These are phyloP conservation scores for Penicillium soppii DNA, from an alignment of 495 filamentous ascomycete genomes.

Conservation along the genomic window DNA sequence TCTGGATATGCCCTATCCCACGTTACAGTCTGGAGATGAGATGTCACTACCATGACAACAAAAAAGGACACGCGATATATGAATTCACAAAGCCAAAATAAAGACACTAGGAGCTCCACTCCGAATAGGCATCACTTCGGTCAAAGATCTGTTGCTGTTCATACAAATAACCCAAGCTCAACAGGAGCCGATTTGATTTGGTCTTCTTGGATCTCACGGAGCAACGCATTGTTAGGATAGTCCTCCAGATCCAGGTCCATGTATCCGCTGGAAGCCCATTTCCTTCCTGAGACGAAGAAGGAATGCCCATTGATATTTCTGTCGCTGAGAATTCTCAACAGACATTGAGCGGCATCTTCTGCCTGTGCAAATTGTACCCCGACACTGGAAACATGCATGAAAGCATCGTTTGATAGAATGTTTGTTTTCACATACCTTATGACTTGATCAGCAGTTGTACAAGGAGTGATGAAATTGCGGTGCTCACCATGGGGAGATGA, in stretches of 20 bases:
- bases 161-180: background rate
- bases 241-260: constrained; percentile 9
- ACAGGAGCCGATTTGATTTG: constrained; percentile 2
- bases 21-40: background rate
- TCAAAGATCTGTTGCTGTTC: background rate
- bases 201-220: constrained; percentile 1
- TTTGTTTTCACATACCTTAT: constrained; percentile 25
- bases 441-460: background rate
- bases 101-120: background rate
- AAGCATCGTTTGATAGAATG: constrained; percentile 16
- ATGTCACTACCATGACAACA: background rate
- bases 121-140: background rate
- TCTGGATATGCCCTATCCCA: constrained; percentile 1
- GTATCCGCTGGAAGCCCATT: constrained; percentile 18
- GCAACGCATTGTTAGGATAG: background rate
- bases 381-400: constrained; percentile 6
- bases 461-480: background rate
- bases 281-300: constrained; percentile 15
- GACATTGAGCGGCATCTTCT: constrained; percentile 14
- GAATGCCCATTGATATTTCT: constrained; percentile 15
- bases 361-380: constrained; percentile 18
- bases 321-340: constrained; percentile 19
- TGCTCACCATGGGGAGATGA: constrained; percentile 24
- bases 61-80: background rate
- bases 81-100: background rate